Base-by-base conservation (phyloP, 2,329 filamentous ascomycete species). In the Fragosphaeria purpurea region DNA sequence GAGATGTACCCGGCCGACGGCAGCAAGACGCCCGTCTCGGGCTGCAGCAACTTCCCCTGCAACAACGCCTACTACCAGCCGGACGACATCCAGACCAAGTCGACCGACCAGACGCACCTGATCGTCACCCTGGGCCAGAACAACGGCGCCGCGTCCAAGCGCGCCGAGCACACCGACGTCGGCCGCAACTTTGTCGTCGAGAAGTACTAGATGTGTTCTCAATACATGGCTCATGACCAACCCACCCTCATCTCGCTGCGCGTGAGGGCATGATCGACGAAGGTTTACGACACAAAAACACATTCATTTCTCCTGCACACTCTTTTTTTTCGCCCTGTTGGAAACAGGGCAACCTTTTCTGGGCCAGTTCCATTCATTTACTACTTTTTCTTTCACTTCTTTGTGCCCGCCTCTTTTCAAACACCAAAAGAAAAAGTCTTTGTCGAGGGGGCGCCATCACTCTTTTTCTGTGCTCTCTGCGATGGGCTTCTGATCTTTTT, bases 31-130 rank as follows among this genome's bases (percentile, higher is more conserved):
- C 67, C 67, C 12, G 47, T 63, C 45, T 68, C 67, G 5, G 70
- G 70, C 40, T 72, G 70, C 62, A 58, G 62, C 41, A 46, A 8
- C n/a, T 71, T 67, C 59, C 65, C 66, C 30, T 73, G 70, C 62
- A 53, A 58, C 48, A 66, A 69, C 54, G 64, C 63, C 10, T 72
- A 72, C 59, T 68, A 69, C 60, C 52, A 58, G 10, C 59, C 62
- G 32, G 63, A 72, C 48, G 70, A 72, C 52, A 51, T 67, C 37
- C 63, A 66, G 51, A 72, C 70, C 48, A 65, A 67, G 59, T 54
- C 59, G 11, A 69, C 68, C 7, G 31, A 52, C 4, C 58, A 63
- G 53, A 55, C 49, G 1, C 60, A 66, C 40, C 57, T 71, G 31
- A 57, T 68, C 53, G 66, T 63, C 57, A 62, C 58, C 37, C 59